These are phyloP conservation scores for Neurospora sp. DNA, from an alignment of 495 filamentous ascomycete genomes.

Conservation along the genomic window DNA sequence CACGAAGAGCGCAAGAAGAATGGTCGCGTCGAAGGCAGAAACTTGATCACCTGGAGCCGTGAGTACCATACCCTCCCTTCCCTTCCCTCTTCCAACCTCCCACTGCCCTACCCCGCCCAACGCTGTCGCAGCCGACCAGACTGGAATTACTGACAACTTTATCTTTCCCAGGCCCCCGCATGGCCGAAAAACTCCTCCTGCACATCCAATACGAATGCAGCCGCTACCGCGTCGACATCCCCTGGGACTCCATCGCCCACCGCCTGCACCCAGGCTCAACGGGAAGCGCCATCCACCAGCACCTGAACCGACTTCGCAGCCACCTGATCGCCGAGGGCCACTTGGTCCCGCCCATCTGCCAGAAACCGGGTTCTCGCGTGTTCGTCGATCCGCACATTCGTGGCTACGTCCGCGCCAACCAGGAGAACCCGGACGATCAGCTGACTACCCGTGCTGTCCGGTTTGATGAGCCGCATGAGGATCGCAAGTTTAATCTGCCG, in stretches of 20 bases:
- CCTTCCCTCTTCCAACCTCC: no score
- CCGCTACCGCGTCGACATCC: conserved; percentile 10
- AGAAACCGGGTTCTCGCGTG: conserved; percentile 6
- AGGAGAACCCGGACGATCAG: conserved; percentile 1
- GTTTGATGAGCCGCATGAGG: conserved; percentile 18
- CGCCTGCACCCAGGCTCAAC: conserved; percentile 24
- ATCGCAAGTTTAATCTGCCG: conserved; percentile 16
- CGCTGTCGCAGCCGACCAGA: neutral
- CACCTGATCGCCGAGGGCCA: conserved; percentile 22
- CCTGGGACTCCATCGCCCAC: conserved; percentile 24
- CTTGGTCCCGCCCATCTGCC: conserved; percentile 22
- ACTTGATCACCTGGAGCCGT: conserved; percentile 25
- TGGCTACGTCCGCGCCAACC: conserved; percentile 18
- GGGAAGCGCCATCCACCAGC: conserved; percentile 17
- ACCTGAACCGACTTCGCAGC: conserved; percentile 19
- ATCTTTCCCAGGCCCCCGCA: conserved; percentile 19
- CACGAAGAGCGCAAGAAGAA: conserved; percentile 9
- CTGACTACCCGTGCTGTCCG: conserved; percentile 8
- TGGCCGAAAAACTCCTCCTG: conserved; percentile 27
- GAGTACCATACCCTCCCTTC: conserved; percentile 6
- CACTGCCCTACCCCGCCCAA: no score
- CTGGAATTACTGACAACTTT: neutral
- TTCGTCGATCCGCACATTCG: conserved; percentile 13
- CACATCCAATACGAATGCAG: conserved; percentile 22
- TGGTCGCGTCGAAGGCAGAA: conserved; percentile 20